These are phyloP conservation scores for Prunus mira DNA, from an alignment of 306 rosid species.

Conservation along the genomic window DNA sequence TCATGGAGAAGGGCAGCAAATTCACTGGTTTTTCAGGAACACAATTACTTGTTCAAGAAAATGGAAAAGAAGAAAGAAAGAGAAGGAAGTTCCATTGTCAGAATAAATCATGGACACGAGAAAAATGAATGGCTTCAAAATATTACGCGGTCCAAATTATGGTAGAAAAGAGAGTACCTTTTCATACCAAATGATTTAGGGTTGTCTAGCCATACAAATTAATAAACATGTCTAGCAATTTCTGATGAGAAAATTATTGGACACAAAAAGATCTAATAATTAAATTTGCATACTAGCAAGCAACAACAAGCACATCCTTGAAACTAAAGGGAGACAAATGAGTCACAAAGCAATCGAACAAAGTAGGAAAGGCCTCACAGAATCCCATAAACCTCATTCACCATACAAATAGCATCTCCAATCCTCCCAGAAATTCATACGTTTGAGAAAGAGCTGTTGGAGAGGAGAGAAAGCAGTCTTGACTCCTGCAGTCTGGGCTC, in stretches of 20 bases:
- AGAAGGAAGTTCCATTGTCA: neutral
- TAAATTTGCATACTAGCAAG: neutral
- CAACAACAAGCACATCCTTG: constrained; percentile 23
- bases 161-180: neutral
- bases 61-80: too few relatives aligned
- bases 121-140: neutral
- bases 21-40: too few relatives aligned
- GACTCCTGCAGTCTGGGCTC: constrained; percentile 16
- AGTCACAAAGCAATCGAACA: constrained; percentile 30
- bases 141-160: neutral
- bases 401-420: constrained; percentile 41
- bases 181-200: neutral
- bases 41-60: too few relatives aligned
- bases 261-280: neutral
- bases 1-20: too few relatives aligned
- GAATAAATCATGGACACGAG: neutral
- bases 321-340: constrained; percentile 19
- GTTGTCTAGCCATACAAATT: neutral
- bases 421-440: constrained; percentile 34
- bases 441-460: constrained; percentile 32
- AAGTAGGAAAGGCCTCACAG: constrained; percentile 29
- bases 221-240: neutral
- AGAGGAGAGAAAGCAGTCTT: constrained; percentile 28
- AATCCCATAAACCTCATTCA: constrained; percentile 32
- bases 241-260: neutral